phyloP scores from a whole-genome alignment of 2,329 filamentous ascomycete genomes.

The Epichloe gansuensis region DNA sequence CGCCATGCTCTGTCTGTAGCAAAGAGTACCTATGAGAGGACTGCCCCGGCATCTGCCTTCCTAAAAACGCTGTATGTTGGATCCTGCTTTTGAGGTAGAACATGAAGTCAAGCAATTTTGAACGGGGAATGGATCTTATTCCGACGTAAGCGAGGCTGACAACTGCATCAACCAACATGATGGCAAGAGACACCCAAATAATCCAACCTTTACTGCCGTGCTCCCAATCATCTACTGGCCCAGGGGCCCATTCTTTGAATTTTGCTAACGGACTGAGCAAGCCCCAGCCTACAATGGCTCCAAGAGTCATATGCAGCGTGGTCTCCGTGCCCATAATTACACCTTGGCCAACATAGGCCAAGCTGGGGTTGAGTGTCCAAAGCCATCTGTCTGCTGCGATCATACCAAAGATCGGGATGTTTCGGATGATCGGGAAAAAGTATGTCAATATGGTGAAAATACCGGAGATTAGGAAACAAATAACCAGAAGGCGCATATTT shows the following conservation, averaged over 20 bases:
- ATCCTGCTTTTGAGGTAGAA: not conserved
- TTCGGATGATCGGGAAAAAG: slow-evolving; percentile 79
- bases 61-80: not conserved
- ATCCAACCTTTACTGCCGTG: slow-evolving; percentile 96
- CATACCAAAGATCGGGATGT: slow-evolving; percentile 74
- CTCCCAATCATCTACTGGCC: slow-evolving; percentile 77
- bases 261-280: slow-evolving; percentile 84
- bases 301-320: slow-evolving; percentile 88
- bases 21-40: slow-evolving; percentile 13
- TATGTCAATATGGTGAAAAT: slow-evolving; percentile 71
- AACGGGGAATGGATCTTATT: slow-evolving; percentile 34
- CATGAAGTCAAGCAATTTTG: slow-evolving; percentile 17
- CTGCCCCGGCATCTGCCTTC: not conserved
- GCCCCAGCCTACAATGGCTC: slow-evolving; percentile 81
- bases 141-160: slow-evolving; percentile 75
- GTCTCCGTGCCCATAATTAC: slow-evolving; percentile 98
- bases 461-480: slow-evolving; percentile 47
- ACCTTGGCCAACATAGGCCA: slow-evolving; percentile 94
- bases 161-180: slow-evolving; percentile 91
- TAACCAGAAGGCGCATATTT: slow-evolving; percentile 41
- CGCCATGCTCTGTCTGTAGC: slow-evolving; percentile 8
- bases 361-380: slow-evolving; percentile 91
- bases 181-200: slow-evolving; percentile 88
- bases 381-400: slow-evolving; percentile 69
- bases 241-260: slow-evolving; percentile 75